Evolutionary conservation across 2,329 filamentous ascomycete genomes (phyloP), one percentile per base, ranked within the genome.

Genomic region (Stachybotrys elegans): DNA sequence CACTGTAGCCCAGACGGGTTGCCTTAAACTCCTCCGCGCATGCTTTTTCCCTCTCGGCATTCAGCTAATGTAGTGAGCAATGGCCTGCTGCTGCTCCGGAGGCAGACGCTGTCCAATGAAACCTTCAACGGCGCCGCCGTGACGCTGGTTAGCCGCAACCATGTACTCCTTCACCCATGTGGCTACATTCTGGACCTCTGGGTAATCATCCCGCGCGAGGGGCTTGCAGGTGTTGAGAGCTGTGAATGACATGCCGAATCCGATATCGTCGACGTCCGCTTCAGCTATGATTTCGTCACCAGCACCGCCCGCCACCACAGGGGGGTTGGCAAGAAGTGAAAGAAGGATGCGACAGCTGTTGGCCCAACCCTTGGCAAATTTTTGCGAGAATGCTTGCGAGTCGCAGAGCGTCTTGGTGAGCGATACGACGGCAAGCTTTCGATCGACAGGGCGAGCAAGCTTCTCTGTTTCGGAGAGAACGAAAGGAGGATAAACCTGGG

Each of bases 231-330:
- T 96, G 69, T 92, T 95, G 50, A 98, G 78, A 23, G 88, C 84
- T 1, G 93, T 97, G 68, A 95, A 98, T 8, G 90, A 92, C 51
- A 96, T 83, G 21, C 93, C 93, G 59, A 98, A 98, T 22, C 88
- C 85, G 53, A 96, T 83, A 62, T 98, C 93, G 57, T 98, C 93
- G 21, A 95, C 87, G 57, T 97, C 92, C 4, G 89, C 84, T 61
- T 97, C 93, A 11, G 82, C 79, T 50, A 95, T 84, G 41, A 88
- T 70, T 53, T 94, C 89, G 51, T 88, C 84, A 45, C 84, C 83
- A 27, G 76, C 70, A 2, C 84, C 79, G 14, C 72, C 69, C 6
- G 77, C 69, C 5, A 92, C 78, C 27, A 71, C 68, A 3, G 92
- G 91, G 21, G 92, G 88, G 66, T 95, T 94, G 60, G 92, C 85